Evolutionary conservation across 1,284 basidiomycete species (phyloP).

Genomic region (Trametes polyzona): DNA sequence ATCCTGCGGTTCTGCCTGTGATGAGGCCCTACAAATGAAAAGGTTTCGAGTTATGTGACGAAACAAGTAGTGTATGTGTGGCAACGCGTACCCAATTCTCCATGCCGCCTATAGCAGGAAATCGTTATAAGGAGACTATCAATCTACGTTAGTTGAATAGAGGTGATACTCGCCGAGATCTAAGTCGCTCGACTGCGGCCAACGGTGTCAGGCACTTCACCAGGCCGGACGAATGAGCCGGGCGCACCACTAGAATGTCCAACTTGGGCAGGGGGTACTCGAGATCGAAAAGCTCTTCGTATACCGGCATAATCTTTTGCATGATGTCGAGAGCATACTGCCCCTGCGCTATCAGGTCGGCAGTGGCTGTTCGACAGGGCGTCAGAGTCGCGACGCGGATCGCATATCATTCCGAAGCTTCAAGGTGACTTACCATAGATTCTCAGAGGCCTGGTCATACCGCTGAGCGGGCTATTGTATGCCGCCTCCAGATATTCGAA

Average conservation of each 20-base stretch:
- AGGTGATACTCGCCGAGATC: conserved; percentile 62
- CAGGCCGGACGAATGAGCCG: conserved; percentile 25
- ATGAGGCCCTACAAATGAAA: conserved; percentile 70
- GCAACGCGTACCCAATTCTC: conserved; percentile 75
- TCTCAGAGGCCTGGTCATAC: conserved; percentile 80
- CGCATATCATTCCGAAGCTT: too few relatives aligned
- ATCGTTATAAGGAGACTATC: background rate
- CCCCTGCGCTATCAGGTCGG: conserved; percentile 82
- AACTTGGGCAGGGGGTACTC: conserved; percentile 93
- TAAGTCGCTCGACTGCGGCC: conserved; percentile 73
- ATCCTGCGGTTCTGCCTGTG: conserved; percentile 84
- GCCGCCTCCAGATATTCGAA: conserved; percentile 78
- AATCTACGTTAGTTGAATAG: background rate
- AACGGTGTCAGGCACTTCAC: background rate
- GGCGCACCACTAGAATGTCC: conserved; percentile 73
- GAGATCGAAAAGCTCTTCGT: conserved; percentile 90
- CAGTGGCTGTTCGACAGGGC: conserved; percentile 57
- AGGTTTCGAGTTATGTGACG: background rate
- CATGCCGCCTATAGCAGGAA: conserved; percentile 70
- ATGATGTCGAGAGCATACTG: conserved; percentile 90
- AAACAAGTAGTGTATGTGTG: background rate
- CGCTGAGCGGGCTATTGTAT: conserved; percentile 82
- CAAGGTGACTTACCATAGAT: conserved; percentile 67
- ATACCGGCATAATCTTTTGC: conserved; percentile 81
- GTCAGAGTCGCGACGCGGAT: background rate